These are phyloP conservation scores for Dendrostoma leiphaemia DNA, from an alignment of 2,329 filamentous ascomycete species.

Conservation along the genomic window DNA sequence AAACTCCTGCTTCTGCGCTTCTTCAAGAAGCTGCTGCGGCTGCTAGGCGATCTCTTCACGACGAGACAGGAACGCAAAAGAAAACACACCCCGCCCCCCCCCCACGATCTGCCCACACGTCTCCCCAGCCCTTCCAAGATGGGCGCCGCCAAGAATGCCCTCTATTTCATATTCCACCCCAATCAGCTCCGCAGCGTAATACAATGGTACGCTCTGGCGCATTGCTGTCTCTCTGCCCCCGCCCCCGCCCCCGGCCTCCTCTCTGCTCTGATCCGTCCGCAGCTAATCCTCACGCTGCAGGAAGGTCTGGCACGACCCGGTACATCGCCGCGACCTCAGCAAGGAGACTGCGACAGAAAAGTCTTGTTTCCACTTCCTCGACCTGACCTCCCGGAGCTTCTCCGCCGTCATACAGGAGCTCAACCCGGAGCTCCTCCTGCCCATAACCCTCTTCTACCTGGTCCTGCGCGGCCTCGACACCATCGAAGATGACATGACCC, in stretches of 20 bases:
- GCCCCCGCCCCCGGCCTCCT: neutral
- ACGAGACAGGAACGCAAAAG: too few relatives aligned
- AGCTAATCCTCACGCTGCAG: conserved; percentile 42
- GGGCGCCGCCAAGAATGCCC: conserved; percentile 49
- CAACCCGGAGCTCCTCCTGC: conserved; percentile 88
- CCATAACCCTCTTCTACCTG: conserved; percentile 87
- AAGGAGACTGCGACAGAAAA: conserved; percentile 73
- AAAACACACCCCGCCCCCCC: too few relatives aligned
- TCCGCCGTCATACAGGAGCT: conserved; percentile 91
- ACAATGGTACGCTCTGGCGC: conserved; percentile 67
- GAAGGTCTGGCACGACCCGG: conserved; percentile 96
- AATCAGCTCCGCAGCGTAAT: conserved; percentile 77
- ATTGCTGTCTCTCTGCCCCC: conserved; percentile 8
- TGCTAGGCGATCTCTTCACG: too few relatives aligned
- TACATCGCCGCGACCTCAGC: conserved; percentile 75
- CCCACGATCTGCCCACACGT: neutral
- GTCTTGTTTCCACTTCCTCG: conserved; percentile 83
- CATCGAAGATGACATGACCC: conserved; percentile 98
- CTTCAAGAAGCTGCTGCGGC: too few relatives aligned
- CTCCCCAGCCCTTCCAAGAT: conserved; percentile 39
- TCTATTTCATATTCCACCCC: conserved; percentile 76
- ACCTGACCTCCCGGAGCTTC: conserved; percentile 91
- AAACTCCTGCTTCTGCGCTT: too few relatives aligned
- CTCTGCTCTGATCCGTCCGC: conserved; percentile 3
- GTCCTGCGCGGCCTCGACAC: conserved; percentile 90